Evolutionary conservation across 192 early-diverging fungal species (phyloP).

Genomic region (Cetraspora pellucida): DNA sequence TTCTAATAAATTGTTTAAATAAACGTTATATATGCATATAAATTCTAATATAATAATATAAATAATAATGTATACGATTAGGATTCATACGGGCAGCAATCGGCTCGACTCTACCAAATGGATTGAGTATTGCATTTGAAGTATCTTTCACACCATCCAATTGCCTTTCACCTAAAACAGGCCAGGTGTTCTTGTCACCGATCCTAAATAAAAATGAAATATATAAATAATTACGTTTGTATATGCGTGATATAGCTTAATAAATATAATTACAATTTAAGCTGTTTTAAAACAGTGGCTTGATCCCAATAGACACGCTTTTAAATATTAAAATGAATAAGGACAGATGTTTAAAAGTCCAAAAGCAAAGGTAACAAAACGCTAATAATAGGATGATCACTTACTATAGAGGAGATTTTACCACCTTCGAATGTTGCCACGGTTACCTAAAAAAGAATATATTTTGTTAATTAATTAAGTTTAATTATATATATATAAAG

Average conservation of each 20-base stretch:
- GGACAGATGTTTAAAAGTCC: background rate
- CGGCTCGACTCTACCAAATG: conserved; percentile 38
- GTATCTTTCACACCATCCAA: conserved; percentile 40
- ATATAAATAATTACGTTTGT: background rate
- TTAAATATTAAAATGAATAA: conserved; percentile 4
- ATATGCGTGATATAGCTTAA: background rate
- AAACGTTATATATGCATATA: no score
- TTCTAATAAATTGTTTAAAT: background rate
- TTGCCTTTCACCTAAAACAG: conserved; percentile 44
- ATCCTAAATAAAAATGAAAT: conserved; percentile 7
- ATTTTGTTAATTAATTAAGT: background rate
- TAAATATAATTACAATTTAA: conserved; percentile 31
- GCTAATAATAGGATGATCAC: background rate
- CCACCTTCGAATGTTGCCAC: conserved; percentile 5
- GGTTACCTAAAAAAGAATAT: conserved; percentile 22
- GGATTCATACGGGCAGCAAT: conserved; percentile 25
- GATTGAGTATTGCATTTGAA: conserved; percentile 41
- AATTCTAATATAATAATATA: no score
- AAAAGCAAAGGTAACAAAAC: background rate
- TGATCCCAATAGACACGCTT: conserved; percentile 36
- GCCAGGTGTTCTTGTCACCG: conserved; percentile 38
- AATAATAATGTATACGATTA: background rate
- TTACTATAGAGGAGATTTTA: conserved; percentile 28
- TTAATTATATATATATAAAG: background rate
- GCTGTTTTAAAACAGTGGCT: conserved; percentile 31